These are phyloP conservation scores for Fusarium mundagurra DNA, from an alignment of 2,329 filamentous ascomycete genomes.

Conservation along the genomic window DNA sequence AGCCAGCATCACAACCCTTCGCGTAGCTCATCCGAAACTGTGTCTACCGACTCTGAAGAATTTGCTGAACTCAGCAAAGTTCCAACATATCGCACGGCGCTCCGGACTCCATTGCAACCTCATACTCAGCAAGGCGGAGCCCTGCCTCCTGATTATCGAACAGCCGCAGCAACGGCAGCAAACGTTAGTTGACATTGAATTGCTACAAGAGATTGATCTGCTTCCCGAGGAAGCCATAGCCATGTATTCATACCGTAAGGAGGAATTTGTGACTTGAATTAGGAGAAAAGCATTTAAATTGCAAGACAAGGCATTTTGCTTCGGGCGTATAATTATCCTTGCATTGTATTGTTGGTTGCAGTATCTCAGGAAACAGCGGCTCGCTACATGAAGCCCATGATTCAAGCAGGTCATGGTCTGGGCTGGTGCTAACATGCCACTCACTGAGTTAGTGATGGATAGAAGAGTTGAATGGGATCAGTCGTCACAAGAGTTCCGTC, in stretches of 20 bases:
- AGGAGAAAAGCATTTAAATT: background rate
- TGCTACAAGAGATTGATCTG: too few relatives aligned
- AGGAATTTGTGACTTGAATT: background rate
- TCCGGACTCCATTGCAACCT: slow-evolving; percentile 68
- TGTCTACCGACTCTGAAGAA: slow-evolving; percentile 65
- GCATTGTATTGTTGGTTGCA: rapidly evolving
- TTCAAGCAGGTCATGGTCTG: background rate
- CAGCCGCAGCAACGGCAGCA: slow-evolving; percentile 36
- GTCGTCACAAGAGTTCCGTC: background rate
- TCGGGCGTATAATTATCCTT: background rate
- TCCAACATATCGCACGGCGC: slow-evolving; percentile 79
- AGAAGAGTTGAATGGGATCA: background rate
- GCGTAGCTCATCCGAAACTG: slow-evolving; percentile 60
- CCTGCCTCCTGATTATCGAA: slow-evolving; percentile 71
- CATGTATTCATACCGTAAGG: too few relatives aligned
- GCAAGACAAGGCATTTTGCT: background rate
- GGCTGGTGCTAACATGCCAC: background rate
- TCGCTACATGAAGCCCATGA: background rate
- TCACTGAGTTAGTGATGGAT: background rate
- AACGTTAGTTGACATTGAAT: background rate
- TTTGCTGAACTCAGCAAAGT: slow-evolving; percentile 74
- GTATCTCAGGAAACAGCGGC: background rate
- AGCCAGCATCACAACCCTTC: slow-evolving; percentile 49
- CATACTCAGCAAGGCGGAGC: slow-evolving; percentile 58
- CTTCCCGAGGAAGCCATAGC: rapidly evolving